Evolutionary conservation across 2,329 filamentous ascomycete genomes (phyloP).

Genomic region (Penicillium carneum): DNA sequence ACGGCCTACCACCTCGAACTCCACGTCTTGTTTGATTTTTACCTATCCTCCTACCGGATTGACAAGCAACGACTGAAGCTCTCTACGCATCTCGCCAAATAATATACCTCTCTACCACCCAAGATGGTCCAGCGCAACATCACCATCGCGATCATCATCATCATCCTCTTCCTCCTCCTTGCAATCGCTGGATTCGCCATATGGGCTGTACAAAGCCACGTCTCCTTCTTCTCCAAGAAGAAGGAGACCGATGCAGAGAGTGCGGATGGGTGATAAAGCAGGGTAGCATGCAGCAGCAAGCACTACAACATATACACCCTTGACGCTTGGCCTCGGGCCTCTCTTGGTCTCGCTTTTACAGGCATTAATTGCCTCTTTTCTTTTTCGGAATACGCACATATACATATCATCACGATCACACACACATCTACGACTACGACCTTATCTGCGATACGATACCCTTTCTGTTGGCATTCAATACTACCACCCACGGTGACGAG

Average conservation of each 20-base stretch:
- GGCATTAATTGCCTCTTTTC: not conserved
- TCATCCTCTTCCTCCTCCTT: constrained; percentile 57
- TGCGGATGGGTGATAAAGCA: constrained; percentile 28
- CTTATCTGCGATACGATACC: constrained; percentile 20
- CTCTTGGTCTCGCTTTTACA: not conserved
- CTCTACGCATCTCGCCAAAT: constrained; percentile 1
- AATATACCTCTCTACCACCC: constrained; percentile 6
- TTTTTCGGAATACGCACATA: not conserved
- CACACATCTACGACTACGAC: constrained; percentile 13
- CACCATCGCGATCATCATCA: constrained; percentile 59
- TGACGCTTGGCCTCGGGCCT: not conserved
- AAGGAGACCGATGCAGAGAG: constrained; percentile 45
- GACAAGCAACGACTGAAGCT: not conserved
- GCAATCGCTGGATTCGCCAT: constrained; percentile 52
- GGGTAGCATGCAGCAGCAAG: not conserved
- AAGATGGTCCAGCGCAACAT: constrained; percentile 57
- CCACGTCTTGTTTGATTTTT: not conserved
- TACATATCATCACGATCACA: constrained; percentile 1
- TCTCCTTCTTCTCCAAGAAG: constrained; percentile 42
- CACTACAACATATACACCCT: not conserved
- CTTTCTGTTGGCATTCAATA: constrained; percentile 4
- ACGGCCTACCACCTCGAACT: not conserved
- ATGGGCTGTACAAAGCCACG: constrained; percentile 45
- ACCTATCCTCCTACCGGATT: not conserved
- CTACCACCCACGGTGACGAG: constrained; percentile 10